Conservation (phyloP, 306 rosid species). For the Senna tora region DNA sequence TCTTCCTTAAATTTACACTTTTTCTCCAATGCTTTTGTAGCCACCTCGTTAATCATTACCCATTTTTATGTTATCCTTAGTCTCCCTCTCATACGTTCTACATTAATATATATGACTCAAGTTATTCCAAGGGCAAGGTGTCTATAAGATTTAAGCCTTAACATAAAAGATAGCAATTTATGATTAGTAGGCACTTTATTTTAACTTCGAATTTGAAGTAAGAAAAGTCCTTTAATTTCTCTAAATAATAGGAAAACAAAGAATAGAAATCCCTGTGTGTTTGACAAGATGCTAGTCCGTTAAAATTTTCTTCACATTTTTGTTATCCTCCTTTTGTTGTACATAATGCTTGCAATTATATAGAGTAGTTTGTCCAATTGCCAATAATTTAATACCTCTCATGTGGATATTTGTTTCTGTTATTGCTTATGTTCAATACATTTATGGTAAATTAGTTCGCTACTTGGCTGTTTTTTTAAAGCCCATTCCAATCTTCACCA, state of each 20-base stretch:
- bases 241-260: neutral
- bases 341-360: too few relatives aligned
- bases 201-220: neutral
- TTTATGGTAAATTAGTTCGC: slow-evolving; percentile 11
- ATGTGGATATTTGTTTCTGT: neutral
- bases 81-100: neutral
- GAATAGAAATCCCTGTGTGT: neutral
- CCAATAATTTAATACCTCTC: neutral
- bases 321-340: neutral
- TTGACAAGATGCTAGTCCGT: neutral
- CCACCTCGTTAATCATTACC: neutral
- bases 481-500: neutral
- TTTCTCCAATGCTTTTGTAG: neutral
- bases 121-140: neutral
- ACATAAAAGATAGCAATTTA: neutral
- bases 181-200: neutral
- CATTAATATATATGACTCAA: neutral
- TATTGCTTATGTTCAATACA: neutral
- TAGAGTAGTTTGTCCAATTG: neutral
- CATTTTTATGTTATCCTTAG: neutral
- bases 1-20: neutral
- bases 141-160: neutral
- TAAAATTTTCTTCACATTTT: neutral
- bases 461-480: neutral
- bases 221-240: neutral